These are phyloP conservation scores for Fraxinus xanthoxyloides DNA, from an alignment of 305 asterid genomes.

Conservation along the genomic window DNA sequence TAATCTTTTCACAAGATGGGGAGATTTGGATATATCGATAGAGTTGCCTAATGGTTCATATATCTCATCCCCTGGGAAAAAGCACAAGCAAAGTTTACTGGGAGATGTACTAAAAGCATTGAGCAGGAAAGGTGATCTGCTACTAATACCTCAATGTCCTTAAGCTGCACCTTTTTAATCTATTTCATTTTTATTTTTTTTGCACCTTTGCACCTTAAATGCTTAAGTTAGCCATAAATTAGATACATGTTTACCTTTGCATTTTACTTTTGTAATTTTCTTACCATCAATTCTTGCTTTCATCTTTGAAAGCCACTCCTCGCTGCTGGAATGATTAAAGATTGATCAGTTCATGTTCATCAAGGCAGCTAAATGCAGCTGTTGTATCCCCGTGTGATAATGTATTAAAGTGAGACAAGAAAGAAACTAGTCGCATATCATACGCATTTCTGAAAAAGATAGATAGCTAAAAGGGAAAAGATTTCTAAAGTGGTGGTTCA, in stretches of 20 bases:
- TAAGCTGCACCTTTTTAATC: neutral
- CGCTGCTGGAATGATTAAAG: neutral
- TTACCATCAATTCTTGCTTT: neutral
- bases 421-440: neutral
- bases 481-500: neutral
- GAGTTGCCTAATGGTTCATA: conserved; percentile 69
- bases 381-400: conserved; percentile 5
- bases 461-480: neutral
- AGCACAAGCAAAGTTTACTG: conserved; percentile 66
- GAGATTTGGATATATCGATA: conserved; percentile 88
- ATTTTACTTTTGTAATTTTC: conserved; percentile 13
- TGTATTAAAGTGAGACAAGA: neutral
- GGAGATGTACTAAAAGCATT: conserved; percentile 56
- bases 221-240: neutral
- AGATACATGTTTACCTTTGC: neutral
- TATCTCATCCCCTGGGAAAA: conserved; percentile 70
- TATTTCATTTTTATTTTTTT: neutral
- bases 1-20: conserved; percentile 89
- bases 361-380: conserved; percentile 12
- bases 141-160: conserved; percentile 2
- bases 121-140: conserved; percentile 60
- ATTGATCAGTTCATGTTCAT: conserved; percentile 17
- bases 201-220: neutral
- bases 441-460: neutral
- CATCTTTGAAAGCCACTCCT: neutral